A percentile compares a stretch with the other conserved stretches of the same genome.
Evolutionary conservation across 2,329 filamentous ascomycete genomes (phyloP).

Genomic region (Neurospora sp.): DNA sequence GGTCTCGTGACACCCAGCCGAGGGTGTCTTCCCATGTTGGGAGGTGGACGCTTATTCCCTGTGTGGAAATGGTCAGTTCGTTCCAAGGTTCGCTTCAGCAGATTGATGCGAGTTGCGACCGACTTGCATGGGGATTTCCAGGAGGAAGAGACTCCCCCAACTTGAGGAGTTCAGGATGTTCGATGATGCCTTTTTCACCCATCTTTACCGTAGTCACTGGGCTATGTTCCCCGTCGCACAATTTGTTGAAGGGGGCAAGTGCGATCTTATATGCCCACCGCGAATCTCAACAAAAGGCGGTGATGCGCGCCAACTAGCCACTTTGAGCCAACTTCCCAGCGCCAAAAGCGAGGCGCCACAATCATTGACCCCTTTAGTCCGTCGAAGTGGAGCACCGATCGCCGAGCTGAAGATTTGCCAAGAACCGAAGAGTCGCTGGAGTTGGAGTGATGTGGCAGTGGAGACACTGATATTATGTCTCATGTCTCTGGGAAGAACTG

Average conservation of each 20-base stretch:
- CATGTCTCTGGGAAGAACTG: neutral
- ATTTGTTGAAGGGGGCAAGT: neutral
- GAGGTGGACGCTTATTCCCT: conserved; percentile 17
- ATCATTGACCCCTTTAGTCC: neutral
- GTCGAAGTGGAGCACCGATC: neutral
- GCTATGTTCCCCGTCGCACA: neutral
- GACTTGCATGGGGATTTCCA: conserved; percentile 7
- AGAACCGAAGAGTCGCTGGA: neutral
- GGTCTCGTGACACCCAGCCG: conserved; percentile 14
- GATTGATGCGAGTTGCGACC: neutral
- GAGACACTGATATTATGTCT: neutral
- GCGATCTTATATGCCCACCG: neutral
- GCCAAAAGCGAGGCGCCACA: neutral
- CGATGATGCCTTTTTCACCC: neutral
- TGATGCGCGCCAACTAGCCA: neutral
- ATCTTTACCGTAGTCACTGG: neutral
- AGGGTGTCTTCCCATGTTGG: conserved; percentile 16
- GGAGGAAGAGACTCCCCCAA: conserved; percentile 6
- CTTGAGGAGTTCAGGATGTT: neutral
- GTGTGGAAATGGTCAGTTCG: neutral
- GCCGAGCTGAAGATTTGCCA: neutral
- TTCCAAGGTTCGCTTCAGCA: too few relatives aligned
- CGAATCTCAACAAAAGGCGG: neutral
- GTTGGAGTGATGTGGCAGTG: neutral
- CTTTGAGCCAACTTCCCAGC: neutral